These are phyloP conservation scores for Westerdykella aurantiaca DNA, from an alignment of 2,329 filamentous ascomycete genomes.

Conservation along the genomic window DNA sequence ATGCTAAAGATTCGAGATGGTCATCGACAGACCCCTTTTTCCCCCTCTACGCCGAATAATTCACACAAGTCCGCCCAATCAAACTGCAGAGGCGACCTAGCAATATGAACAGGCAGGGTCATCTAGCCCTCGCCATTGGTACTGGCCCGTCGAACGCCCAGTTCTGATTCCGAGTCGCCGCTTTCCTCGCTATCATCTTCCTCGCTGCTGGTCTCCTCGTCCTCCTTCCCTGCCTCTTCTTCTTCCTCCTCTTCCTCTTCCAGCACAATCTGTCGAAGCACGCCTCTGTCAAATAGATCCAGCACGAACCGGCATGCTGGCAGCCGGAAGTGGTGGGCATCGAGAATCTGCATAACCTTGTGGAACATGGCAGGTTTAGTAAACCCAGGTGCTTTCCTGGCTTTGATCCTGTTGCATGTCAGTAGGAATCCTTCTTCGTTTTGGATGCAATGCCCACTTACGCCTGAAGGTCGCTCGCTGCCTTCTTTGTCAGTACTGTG, in stretches of 20 bases:
- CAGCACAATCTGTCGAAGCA: constrained; percentile 78
- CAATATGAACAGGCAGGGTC: too few species aligned
- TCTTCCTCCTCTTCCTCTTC: constrained; percentile 56
- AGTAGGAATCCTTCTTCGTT: constrained; percentile 2
- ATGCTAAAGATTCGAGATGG: too few species aligned
- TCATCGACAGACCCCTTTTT: too few species aligned
- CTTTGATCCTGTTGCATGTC: constrained; percentile 57
- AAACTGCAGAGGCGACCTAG: too few species aligned
- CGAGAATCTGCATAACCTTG: constrained; percentile 76
- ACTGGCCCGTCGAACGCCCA: constrained; percentile 10
- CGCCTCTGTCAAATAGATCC: constrained; percentile 87
- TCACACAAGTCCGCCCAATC: too few species aligned
- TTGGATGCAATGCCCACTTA: constrained; percentile 28
- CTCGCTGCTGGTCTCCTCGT: constrained; percentile 47
- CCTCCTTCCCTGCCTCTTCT: constrained; percentile 51
- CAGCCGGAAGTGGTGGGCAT: constrained; percentile 83
- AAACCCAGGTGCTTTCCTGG: constrained; percentile 69
- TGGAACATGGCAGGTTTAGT: constrained; percentile 72
- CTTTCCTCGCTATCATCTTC: constrained; percentile 27
- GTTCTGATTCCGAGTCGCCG: constrained; percentile 31
- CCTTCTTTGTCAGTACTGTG: constrained; percentile 84
- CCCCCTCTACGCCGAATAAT: too few species aligned
- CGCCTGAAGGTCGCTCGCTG: constrained; percentile 69
- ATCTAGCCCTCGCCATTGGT: constrained; percentile 9
- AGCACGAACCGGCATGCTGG: constrained; percentile 84